These are phyloP conservation scores for Hypoxylon rubiginosum DNA, from an alignment of 2,329 filamentous ascomycete genomes.

Conservation along the genomic window DNA sequence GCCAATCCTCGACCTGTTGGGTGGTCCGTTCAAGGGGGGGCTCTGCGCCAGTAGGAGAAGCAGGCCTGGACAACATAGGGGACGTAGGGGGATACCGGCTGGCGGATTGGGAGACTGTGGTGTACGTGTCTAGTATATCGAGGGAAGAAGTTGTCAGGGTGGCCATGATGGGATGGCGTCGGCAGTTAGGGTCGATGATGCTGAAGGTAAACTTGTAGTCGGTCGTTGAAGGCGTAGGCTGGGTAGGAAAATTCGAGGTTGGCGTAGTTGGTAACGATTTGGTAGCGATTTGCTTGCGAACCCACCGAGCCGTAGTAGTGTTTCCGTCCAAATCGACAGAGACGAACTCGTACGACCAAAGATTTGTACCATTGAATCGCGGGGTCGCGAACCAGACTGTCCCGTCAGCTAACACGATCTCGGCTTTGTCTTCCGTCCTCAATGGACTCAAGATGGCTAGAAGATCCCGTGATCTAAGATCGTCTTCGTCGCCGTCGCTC, in stretches of 20 bases:
- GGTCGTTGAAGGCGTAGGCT: constrained; percentile 45
- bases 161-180: constrained; percentile 81
- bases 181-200: constrained; percentile 76
- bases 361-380: constrained; percentile 60
- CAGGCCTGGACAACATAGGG: constrained; percentile 45
- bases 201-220: constrained; percentile 80
- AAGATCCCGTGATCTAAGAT: constrained; percentile 61
- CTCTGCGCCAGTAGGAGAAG: constrained; percentile 34
- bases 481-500: constrained; percentile 59
- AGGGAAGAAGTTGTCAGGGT: constrained; percentile 73
- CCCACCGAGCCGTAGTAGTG: constrained; percentile 76
- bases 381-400: constrained; percentile 68
- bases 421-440: constrained; percentile 67
- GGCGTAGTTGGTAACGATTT: constrained; percentile 46
- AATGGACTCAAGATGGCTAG: constrained; percentile 78
- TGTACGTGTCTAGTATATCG: constrained; percentile 78
- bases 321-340: constrained; percentile 70
- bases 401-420: constrained; percentile 76
- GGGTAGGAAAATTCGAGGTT: constrained; percentile 40
- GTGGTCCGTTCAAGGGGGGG: constrained; percentile 51
- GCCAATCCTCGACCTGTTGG: constrained; percentile 58
- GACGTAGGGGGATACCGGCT: constrained; percentile 63
- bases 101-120: constrained; percentile 65
- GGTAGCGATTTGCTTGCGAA: constrained; percentile 60
- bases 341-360: constrained; percentile 73